These are phyloP conservation scores for Astraeus odoratus DNA, from an alignment of 768 basidiomycete genomes.

Conservation along the genomic window DNA sequence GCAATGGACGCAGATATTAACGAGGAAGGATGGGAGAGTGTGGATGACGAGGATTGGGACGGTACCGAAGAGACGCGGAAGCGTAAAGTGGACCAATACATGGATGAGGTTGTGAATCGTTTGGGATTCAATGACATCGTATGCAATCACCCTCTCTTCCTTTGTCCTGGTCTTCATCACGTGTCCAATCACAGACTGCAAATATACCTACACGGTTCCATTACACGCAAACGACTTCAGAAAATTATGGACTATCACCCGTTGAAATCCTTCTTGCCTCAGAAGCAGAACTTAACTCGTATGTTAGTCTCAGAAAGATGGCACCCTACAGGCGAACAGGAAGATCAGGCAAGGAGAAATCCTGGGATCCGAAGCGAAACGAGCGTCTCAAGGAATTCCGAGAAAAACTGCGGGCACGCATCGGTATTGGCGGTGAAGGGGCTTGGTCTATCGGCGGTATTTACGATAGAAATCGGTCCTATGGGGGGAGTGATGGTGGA, in stretches of 20 bases:
- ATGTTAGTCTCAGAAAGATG: conserved; percentile 82
- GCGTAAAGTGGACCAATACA: conserved; percentile 73
- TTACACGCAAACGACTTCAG: conserved; percentile 64
- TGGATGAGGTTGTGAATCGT: conserved; percentile 78
- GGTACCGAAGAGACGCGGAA: conserved; percentile 91
- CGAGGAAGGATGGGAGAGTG: conserved; percentile 25
- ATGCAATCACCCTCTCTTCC: conserved; percentile 21
- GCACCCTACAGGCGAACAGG: conserved; percentile 75
- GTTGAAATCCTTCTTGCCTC: conserved; percentile 87
- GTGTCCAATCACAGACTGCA: conserved; percentile 51
- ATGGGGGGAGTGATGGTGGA: conserved; percentile 12
- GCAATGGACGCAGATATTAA: conserved; percentile 57
- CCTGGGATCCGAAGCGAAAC: conserved; percentile 56
- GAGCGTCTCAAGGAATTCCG: conserved; percentile 72
- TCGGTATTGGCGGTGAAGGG: conserved; percentile 13
- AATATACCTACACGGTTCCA: conserved; percentile 90
- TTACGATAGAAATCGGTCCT: conserved; percentile 1
- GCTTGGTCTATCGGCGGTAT: conserved; percentile 12
- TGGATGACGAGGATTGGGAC: conserved; percentile 66
- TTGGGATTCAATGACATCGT: conserved; percentile 97
- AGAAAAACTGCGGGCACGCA: conserved; percentile 44
- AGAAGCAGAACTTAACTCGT: conserved; percentile 89
- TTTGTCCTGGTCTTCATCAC: background rate
- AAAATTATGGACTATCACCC: conserved; percentile 65
- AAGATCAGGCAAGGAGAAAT: conserved; percentile 20